A percentile compares a stretch with the other conserved stretches of the same genome.
Evolutionary conservation across 805 yeast species (phyloP).

Genomic region (Ascoidea rubescens): DNA sequence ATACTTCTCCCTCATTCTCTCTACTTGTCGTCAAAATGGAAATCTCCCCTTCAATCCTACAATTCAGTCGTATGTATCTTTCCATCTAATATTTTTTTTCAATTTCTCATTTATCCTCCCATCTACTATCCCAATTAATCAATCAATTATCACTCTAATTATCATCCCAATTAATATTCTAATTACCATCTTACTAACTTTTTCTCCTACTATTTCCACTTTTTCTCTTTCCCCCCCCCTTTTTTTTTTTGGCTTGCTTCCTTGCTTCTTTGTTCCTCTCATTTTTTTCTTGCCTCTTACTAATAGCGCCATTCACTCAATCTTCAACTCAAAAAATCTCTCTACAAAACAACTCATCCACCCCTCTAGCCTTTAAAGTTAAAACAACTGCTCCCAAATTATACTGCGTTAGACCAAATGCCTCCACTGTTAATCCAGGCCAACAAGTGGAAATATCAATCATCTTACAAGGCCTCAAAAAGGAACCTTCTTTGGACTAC

Average conservation of each 20-base stretch:
- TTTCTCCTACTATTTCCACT: neutral
- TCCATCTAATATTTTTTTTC: neutral
- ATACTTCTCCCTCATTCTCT: neutral
- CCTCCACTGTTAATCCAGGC: constrained; percentile 69
- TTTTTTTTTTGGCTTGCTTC: neutral
- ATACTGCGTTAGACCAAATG: constrained; percentile 93
- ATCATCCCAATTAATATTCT: neutral
- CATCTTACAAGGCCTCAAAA: constrained; percentile 70
- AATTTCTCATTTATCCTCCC: neutral
- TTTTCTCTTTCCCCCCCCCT: neutral
- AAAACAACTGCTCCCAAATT: constrained; percentile 96
- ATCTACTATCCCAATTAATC: neutral
- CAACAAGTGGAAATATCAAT: constrained; percentile 60
- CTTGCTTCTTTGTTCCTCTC: constrained; percentile 7
- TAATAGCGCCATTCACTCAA: constrained; percentile 58
- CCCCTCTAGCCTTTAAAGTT: constrained; percentile 74
- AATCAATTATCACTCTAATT: neutral
- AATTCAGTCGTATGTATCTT: constrained; percentile 57
- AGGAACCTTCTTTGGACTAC: constrained; percentile 59
- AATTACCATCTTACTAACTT: neutral
- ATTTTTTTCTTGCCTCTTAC: constrained; percentile 1
- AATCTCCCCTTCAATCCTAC: constrained; percentile 59
- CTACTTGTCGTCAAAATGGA: constrained; percentile 28
- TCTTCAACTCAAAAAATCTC: constrained; percentile 47
- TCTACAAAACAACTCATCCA: constrained; percentile 37